A percentile compares a stretch with the other conserved stretches of the same genome.
Conservation (phyloP, 345 rosid species). For the Corchorus olitorius region DNA sequence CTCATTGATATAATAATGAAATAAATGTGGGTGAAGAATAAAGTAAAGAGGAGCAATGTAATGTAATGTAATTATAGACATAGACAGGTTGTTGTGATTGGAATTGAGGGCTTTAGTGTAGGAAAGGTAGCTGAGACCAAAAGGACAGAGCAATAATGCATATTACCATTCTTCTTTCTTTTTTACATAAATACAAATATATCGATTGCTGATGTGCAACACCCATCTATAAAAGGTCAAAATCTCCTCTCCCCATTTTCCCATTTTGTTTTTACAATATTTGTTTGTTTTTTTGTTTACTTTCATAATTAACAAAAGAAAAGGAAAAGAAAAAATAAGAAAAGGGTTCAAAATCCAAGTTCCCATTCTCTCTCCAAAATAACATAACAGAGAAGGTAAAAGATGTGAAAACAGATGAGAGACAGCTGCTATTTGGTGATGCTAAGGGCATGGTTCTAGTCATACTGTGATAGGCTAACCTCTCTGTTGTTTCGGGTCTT, state of each 20-base stretch:
- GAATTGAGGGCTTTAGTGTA: not conserved
- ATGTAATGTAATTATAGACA: not conserved
- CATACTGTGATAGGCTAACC: too few relatives aligned
- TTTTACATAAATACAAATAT: too few relatives aligned
- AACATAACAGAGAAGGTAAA: slow-evolving; percentile 45
- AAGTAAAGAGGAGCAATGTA: not conserved
- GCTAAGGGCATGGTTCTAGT: too few relatives aligned
- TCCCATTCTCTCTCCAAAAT: slow-evolving; percentile 32
- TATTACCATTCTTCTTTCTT: slow-evolving; percentile 16
- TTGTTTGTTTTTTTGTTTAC: not conserved
- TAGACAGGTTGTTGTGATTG: not conserved
- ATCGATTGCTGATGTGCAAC: slow-evolving; percentile 28
- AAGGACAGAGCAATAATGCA: slow-evolving; percentile 33
- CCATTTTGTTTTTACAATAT: not conserved
- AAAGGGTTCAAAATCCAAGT: slow-evolving; percentile 31
- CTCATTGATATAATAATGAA: not conserved
- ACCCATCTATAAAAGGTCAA: not conserved
- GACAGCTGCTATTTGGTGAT: slow-evolving; percentile 2
- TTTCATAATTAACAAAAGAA: not conserved
- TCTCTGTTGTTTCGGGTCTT: too few relatives aligned
- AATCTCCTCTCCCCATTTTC: not conserved
- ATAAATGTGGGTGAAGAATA: not conserved
- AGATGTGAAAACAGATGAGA: slow-evolving; percentile 38
- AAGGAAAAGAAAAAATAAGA: not conserved
- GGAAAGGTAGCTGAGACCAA: slow-evolving; percentile 39